Percentiles rank a stretch among this genome's conserved stretches.
These are phyloP conservation scores for Plantago lanceolata DNA, from an alignment of 305 asterid species.

Conservation along the genomic window DNA sequence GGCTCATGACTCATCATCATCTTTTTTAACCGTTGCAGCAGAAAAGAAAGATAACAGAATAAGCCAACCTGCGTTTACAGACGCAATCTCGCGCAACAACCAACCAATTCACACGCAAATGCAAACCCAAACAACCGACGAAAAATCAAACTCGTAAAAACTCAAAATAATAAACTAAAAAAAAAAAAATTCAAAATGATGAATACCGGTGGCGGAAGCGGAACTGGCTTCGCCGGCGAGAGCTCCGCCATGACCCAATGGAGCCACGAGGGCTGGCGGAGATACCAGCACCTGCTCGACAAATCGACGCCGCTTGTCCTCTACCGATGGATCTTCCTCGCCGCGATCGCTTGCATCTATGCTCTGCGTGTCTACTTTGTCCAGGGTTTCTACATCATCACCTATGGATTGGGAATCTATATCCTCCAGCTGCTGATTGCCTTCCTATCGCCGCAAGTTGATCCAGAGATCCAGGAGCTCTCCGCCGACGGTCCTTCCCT, in stretches of 20 bases:
- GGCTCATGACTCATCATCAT: too few relatives aligned
- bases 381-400: slow-evolving; percentile 85
- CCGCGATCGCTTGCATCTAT: slow-evolving; percentile 48
- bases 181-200: slow-evolving; percentile 24
- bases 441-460: slow-evolving; percentile 91
- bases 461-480: slow-evolving; percentile 69
- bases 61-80: too few relatives aligned
- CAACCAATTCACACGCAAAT: neutral
- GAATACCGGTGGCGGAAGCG: slow-evolving; percentile 65
- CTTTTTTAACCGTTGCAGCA: too few relatives aligned
- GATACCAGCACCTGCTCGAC: slow-evolving; percentile 79
- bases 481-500: slow-evolving; percentile 57
- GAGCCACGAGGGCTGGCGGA: slow-evolving; percentile 52
- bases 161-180: neutral
- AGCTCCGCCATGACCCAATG: slow-evolving; percentile 45
- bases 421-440: slow-evolving; percentile 84
- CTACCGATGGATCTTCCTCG: slow-evolving; percentile 76
- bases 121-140: neutral
- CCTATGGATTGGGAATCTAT: slow-evolving; percentile 87
- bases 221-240: slow-evolving; percentile 17
- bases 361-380: slow-evolving; percentile 64
- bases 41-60: too few relatives aligned
- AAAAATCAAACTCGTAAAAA: neutral
- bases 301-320: slow-evolving; percentile 75
- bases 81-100: too few relatives aligned